Base-by-base conservation (phyloP, 1,284 basidiomycete genomes). In the Sanghuangporus baumii region DNA sequence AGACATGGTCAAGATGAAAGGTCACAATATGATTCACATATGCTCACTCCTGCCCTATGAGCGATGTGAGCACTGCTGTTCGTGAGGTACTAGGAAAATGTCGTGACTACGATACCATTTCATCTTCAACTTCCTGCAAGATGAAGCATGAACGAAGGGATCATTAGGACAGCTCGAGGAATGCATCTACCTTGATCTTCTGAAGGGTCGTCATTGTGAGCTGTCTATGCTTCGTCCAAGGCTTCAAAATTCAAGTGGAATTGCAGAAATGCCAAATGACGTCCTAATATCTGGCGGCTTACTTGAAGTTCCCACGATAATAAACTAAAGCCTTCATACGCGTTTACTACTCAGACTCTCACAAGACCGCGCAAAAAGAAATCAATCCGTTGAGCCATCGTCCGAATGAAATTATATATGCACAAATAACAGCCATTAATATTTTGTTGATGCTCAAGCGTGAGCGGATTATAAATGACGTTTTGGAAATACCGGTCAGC, bases 111-210 rank as follows among this genome's bases (percentile, higher is more conserved):
- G 74, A 84, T 80, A 89, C 92, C 91, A 96, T 95, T 79, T 96
- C 94, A 90, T 95, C 92, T 82, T 96, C 94, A 75, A 96, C 84
- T 87, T 94, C 93, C 88, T 91, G 69, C 48, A 34, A 14, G 56
- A 20, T 51, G 23, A 41, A 41, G 34, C 18, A 4, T 20, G 40
- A 31, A 41, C 18, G 23, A 11, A 18, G 23, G 31, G 26, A 1
- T 26, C 36, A 2, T 23, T 8, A 31, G 8, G 14, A 11, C 31
- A 34, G 18, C 18, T 20, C 46, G 20, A 34, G 47, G 11, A 38
- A 36, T 18, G 9, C 31, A 26, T 76, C 48, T 69, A 86, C 89
- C 78, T 95, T 95, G 70, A 96, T 95, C 78, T 93, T 93, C 74
- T 94, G 91, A 65, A 94, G 80, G 67, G 90, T 93, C 60, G 90